Conservation (phyloP, 768 basidiomycete species). For the Tylopilus vinaceipallidus region DNA sequence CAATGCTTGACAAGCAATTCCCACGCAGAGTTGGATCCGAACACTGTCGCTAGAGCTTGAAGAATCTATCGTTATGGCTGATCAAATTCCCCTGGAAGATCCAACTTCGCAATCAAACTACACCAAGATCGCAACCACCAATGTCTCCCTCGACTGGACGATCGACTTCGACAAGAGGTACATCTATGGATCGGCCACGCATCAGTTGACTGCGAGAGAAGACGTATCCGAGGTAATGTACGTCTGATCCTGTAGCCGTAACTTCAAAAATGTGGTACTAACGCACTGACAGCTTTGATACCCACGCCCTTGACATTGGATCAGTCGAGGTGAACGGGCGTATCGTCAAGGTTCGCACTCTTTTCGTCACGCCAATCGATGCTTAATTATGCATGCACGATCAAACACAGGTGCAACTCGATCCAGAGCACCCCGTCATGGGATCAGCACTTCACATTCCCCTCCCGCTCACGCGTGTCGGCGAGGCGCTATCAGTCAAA, state of each 20-base stretch:
- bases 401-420: slow-evolving; percentile 48
- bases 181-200: slow-evolving; percentile 48
- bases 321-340: slow-evolving; percentile 49
- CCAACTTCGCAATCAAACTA: slow-evolving; percentile 61
- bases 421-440: slow-evolving; percentile 63
- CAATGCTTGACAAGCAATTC: no score
- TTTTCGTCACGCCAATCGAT: not conserved
- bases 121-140: slow-evolving; percentile 42
- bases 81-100: slow-evolving; percentile 27
- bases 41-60: no score
- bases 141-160: slow-evolving; percentile 54
- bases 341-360: slow-evolving; percentile 42
- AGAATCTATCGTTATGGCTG: slow-evolving; percentile 13
- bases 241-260: slow-evolving; percentile 1
- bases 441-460: slow-evolving; percentile 71
- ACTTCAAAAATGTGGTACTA: no score
- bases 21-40: no score
- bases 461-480: slow-evolving; percentile 40
- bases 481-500: slow-evolving; percentile 43
- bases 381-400: not conserved
- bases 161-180: slow-evolving; percentile 50
- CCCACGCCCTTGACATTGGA: slow-evolving; percentile 51
- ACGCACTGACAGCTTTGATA: slow-evolving; percentile 53
- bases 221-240: slow-evolving; percentile 44
- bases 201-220: slow-evolving; percentile 40